Base-by-base conservation (phyloP, 306 rosid genomes). In the Dalbergia cultrata region DNA sequence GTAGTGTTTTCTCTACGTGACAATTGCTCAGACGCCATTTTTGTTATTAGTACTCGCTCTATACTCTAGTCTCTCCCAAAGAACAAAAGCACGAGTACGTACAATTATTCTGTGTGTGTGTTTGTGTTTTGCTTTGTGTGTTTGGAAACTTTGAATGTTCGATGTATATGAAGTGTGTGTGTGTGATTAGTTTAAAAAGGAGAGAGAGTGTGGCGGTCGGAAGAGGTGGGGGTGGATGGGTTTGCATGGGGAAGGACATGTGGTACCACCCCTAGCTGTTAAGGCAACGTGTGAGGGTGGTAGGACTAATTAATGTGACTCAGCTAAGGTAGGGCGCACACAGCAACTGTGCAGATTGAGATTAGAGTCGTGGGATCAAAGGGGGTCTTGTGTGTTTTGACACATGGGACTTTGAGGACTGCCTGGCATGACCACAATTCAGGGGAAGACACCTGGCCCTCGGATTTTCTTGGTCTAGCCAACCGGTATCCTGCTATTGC, bases 21-120 rank as follows among this genome's bases (percentile, higher is more conserved):
- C 50, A 79, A 3, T 72, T 93, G 90, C 71, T 85, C 87, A 3
- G 92, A 88, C 13, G 98, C 95, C 99, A 93, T 80, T 12, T 35
- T 4, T n/a, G 13, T 88, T 37, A 54, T 26, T 52, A 44, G 7
- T 61, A 6, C 31, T 26, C 31, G 1, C 31, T 26, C 1, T 26
- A 11, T 14, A 19, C 14, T 41, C 3, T 12, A n/a, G 2, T 13
- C 35, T 56, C 16, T 16, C 50, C 17, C 33, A 5, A 9, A n/a
- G 8, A 14, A 5, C 19, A 26, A 16, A 35, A 1, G 18, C 37
- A 3, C 31, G 1, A 2, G 31, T 26, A 26, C 3, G 31, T 26
- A 26, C 21, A 8, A 10, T 3, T 44, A 10, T 31, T 68, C 5
- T 21, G 4, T 21, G 1, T 43, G 18, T 4, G 9, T 47, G 53